Base-by-base conservation (phyloP, 2,329 filamentous ascomycete genomes). In the Beauveria brongniartii region DNA sequence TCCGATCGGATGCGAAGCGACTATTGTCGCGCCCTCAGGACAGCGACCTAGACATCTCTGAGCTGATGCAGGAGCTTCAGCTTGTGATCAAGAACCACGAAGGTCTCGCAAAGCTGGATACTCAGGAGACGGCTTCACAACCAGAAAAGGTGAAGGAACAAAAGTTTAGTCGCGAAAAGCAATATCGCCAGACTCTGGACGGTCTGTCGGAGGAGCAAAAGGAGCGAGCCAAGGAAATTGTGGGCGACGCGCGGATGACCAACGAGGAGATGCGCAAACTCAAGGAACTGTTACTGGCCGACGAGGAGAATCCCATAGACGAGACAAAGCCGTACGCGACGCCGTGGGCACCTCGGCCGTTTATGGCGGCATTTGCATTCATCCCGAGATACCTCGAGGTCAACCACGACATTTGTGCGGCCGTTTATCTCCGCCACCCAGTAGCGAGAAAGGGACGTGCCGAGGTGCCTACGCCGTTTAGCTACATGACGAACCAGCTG, bases 301-400 rank as follows among this genome's bases (percentile, higher is more conserved):
- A 90, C 69, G 78, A 81, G 61, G 84, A 91, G 71, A 96, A 97
- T 75, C 88, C 91, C 0, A 75, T 88, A 63, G 91, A 97, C 74
- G 75, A 75, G 52, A 76, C 73, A 61, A 96, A 96, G 76, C 91
- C 94, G 3, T 99, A 99, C 72, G 83, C 83, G 5, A 97, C 92
- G 1, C 94, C 94, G 14, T 99, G 94, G 94, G 78, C 82, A 65
- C 94, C 94, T 14, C 83, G 92, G 61, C 82, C 88, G 57, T 97
- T 84, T 75, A 95, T 99, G 90, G 82, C 84, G 56, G 87, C 92
- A 0, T 99, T 99, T 75, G 92, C 92, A 26, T 97, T 96, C 75
- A 92, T 99, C 67, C 94, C 94, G 12, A 81, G 90, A 59, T 99
- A 97, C 74, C 84, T 99, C 63, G 95, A 99, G 77, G 94, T 99